These are phyloP conservation scores for Capsella rubella DNA, from an alignment of 441 rosid species.

Conservation along the genomic window DNA sequence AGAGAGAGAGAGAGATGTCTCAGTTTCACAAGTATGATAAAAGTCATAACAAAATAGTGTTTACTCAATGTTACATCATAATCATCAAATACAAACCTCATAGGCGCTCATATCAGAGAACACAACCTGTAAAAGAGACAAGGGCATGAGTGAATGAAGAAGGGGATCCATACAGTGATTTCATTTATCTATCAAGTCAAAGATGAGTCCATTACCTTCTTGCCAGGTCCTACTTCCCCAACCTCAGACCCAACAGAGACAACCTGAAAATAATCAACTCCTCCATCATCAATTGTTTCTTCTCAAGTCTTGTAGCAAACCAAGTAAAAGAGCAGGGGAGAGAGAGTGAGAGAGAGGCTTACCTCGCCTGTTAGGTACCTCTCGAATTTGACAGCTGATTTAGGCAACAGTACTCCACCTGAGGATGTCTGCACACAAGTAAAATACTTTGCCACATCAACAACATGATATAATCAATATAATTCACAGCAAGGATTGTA, in stretches of 20 bases:
- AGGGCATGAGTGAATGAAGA: neutral
- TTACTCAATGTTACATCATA: neutral
- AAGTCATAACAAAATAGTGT: neutral
- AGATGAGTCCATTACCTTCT: slow-evolving; percentile 56
- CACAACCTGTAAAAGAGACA: slow-evolving; percentile 59
- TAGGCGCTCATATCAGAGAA: slow-evolving; percentile 80
- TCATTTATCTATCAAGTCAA: neutral
- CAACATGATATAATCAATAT: neutral
- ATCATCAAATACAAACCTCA: slow-evolving; percentile 51
- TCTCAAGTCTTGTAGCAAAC: neutral
- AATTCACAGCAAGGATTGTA: neutral
- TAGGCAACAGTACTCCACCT: slow-evolving; percentile 82
- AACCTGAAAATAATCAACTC: slow-evolving; percentile 45
- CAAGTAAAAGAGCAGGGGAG: neutral
- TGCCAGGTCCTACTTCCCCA: slow-evolving; percentile 61
- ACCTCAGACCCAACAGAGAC: slow-evolving; percentile 69
- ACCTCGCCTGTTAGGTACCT: slow-evolving; percentile 84
- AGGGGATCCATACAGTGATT: neutral
- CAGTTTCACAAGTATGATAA: neutral
- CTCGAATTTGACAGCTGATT: slow-evolving; percentile 84
- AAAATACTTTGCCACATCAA: neutral
- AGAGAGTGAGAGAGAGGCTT: slow-evolving; percentile 2
- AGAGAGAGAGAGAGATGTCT: neutral
- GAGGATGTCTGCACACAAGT: slow-evolving; percentile 62
- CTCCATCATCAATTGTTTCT: neutral